Base-by-base conservation (phyloP, 2,329 filamentous ascomycete species). In the Arachnomyces sp. region DNA sequence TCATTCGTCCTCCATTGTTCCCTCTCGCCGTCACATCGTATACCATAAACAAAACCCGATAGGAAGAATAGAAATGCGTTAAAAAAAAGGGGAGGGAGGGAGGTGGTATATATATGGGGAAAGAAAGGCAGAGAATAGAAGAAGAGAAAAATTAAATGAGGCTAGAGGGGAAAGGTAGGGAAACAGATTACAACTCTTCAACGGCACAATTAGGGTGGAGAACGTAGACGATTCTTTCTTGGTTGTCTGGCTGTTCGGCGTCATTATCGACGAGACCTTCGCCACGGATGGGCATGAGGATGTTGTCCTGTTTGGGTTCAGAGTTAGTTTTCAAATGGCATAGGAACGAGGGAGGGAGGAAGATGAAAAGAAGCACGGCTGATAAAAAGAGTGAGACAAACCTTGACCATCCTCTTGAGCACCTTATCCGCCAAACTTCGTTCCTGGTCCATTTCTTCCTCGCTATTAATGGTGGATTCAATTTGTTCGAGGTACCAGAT, bases 381-480 rank as follows among this genome's bases (percentile, higher is more conserved):
- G 14, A 40, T 34, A 47, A 25, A 25, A 25, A 25, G 21, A 9
- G 21, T 5, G 21, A 25, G 9, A 67, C 78, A 57, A 71, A 92
- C 88, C 82, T 92, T 95, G 57, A 95, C 84, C 83, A 96, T 93
- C 64, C 86, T 83, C 74, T 86, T 94, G 52, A 98, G 67, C 39
- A 98, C 90, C 75, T 95, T 92, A 58, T 71, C 77, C 11, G 82
- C 83, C 41, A 95, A 66, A 3, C 71, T 71, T 57, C 78, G 76
- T 66, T 96, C 88, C 12, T 68, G 71, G 57, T 89, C 76, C 55
- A 94, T 74, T 52, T 89, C 86, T 41, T 94, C 87, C 61, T 93
- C 82, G 31, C 71, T 83, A 28, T 84, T 74, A 44, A 98, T 68
- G 56, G 93, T 84, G 13, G 80, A 77, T 62, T 98, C 92, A 53